phyloP scores from a whole-genome alignment of 257 asterid genomes.

The Nyctanthes arbortristis region DNA sequence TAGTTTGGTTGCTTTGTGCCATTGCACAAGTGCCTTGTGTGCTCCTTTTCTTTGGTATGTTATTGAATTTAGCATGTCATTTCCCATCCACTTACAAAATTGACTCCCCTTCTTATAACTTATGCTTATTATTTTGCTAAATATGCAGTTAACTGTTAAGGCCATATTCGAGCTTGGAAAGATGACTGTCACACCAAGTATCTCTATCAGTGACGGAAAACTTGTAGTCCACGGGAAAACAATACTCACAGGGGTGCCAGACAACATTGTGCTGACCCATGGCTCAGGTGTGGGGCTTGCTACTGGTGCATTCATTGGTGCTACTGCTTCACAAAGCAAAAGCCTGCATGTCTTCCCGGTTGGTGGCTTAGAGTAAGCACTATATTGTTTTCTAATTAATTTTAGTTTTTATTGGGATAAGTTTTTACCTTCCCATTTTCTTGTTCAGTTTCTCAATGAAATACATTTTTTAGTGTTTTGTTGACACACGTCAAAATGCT shows the following conservation, averaged over 20 bases:
- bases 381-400: not conserved
- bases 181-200: conserved; percentile 89
- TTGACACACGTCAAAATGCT: too few relatives aligned
- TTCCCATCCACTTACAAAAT: not conserved
- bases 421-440: too few relatives aligned
- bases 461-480: not conserved
- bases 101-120: not conserved
- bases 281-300: conserved; percentile 76
- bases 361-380: conserved; percentile 82
- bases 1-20: not conserved
- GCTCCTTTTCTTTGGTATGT: not conserved
- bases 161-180: conserved; percentile 28
- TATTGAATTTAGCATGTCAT: not conserved
- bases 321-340: conserved; percentile 69
- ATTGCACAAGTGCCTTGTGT: not conserved
- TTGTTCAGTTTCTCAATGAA: not conserved
- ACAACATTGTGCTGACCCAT: conserved; percentile 73
- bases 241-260: conserved; percentile 77
- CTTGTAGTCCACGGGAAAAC: conserved; percentile 94
- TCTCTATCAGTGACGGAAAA: conserved; percentile 79
- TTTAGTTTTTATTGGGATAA: not conserved
- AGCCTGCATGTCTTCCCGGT: conserved; percentile 84
- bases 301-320: conserved; percentile 88
- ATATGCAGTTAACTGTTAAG: conserved; percentile 44
- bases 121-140: conserved; percentile 21